Conservation (phyloP, 2,329 filamentous ascomycete species). For the Cucurbitaria berberidis region DNA sequence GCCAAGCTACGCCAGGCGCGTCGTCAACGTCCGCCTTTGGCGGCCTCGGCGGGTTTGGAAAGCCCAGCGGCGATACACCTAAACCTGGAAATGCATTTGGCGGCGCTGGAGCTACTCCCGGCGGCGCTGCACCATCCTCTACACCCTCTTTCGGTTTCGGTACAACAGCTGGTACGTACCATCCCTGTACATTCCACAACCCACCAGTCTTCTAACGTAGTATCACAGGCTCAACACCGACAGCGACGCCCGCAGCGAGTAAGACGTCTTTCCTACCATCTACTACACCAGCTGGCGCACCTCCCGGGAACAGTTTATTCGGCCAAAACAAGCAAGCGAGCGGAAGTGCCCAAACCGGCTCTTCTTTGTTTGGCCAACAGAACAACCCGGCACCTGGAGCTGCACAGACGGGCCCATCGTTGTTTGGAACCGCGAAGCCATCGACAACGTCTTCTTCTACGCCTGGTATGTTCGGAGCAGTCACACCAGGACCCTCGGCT, state of each 20-base stretch:
- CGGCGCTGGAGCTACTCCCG: slow-evolving; percentile 15
- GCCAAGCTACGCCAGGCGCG: slow-evolving; percentile 31
- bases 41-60: slow-evolving; percentile 23
- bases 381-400: slow-evolving; percentile 13
- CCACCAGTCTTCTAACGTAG: slow-evolving; percentile 12
- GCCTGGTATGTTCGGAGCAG: slow-evolving; percentile 37
- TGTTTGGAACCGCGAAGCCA: slow-evolving; percentile 35
- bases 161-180: slow-evolving; percentile 13
- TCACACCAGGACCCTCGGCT: slow-evolving; percentile 24
- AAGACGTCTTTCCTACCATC: slow-evolving; percentile 48
- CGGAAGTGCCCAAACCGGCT: slow-evolving; percentile 13
- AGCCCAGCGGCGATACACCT: slow-evolving; percentile 27
- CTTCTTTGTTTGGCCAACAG: slow-evolving; percentile 29
- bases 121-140: slow-evolving; percentile 23
- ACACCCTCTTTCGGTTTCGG: slow-evolving; percentile 21
- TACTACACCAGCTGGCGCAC: slow-evolving; percentile 49
- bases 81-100: slow-evolving; percentile 24
- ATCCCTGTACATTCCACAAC: neutral
- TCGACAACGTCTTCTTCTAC: slow-evolving; percentile 34
- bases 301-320: slow-evolving; percentile 41
- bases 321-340: slow-evolving; percentile 27
- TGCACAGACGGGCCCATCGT: slow-evolving; percentile 10
- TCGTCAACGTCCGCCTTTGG: slow-evolving; percentile 13
- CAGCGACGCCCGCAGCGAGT: slow-evolving; percentile 44
- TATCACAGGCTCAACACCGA: slow-evolving; percentile 27